Percentiles rank a stretch among this genome's conserved stretches.
Conservation (phyloP, 2,329 filamentous ascomycete species). For the Chalaropsis ovoidea region DNA sequence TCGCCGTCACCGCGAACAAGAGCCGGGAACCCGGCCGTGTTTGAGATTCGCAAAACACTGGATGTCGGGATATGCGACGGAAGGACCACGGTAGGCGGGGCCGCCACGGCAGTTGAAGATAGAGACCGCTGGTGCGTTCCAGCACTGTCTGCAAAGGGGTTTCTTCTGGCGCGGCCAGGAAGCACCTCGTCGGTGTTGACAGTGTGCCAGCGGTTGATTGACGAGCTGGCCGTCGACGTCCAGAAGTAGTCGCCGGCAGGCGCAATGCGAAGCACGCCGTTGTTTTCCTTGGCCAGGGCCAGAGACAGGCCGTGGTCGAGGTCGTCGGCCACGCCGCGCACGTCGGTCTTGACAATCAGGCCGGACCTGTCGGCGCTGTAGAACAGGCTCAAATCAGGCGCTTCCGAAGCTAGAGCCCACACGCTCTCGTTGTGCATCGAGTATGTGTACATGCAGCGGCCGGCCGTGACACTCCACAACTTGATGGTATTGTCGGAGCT, state of each 20-base stretch:
- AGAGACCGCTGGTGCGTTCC: constrained; percentile 17
- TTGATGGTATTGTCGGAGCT: constrained; percentile 97
- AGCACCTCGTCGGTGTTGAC: constrained; percentile 70
- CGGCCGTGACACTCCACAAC: constrained; percentile 91
- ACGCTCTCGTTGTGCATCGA: constrained; percentile 99
- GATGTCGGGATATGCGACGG: constrained; percentile 58
- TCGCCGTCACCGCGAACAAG: constrained; percentile 46
- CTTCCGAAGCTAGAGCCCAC: constrained; percentile 86
- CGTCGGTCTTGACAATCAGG: constrained; percentile 91
- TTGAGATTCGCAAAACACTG: constrained; percentile 72
- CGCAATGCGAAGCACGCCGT: constrained; percentile 60
- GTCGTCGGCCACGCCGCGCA: constrained; percentile 53
- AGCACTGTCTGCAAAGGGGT: not conserved
- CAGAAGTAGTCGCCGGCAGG: constrained; percentile 69
- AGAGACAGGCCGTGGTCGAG: constrained; percentile 83
- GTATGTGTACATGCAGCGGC: constrained; percentile 92
- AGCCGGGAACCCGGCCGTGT: constrained; percentile 65
- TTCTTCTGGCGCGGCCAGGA: constrained; percentile 35
- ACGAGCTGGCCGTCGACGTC: constrained; percentile 83
- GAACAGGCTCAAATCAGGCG: constrained; percentile 77
- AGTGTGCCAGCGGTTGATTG: constrained; percentile 84
- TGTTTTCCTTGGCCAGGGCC: constrained; percentile 85
- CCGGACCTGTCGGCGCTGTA: constrained; percentile 92
- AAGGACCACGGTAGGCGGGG: constrained; percentile 40
- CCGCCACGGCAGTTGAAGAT: constrained; percentile 17